These are phyloP conservation scores for Aureobasidium uvarum DNA, from an alignment of 2,329 filamentous ascomycete species.

Conservation along the genomic window DNA sequence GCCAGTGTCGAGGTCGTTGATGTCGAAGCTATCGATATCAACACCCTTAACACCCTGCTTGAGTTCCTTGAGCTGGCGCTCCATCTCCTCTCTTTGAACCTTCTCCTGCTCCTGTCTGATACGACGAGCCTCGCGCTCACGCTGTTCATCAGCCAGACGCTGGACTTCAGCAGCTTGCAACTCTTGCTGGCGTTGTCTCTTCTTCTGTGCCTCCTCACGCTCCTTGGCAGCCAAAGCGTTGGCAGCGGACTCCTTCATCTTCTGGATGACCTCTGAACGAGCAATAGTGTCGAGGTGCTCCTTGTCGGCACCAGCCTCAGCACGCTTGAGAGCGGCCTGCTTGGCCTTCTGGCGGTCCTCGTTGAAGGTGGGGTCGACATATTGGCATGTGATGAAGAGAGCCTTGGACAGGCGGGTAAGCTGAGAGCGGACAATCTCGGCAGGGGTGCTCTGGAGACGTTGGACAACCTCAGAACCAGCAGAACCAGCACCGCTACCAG, in stretches of 20 bases:
- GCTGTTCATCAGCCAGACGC: conserved; percentile 87
- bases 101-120: conserved; percentile 84
- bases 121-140: conserved; percentile 82
- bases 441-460: conserved; percentile 93
- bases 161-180: conserved; percentile 86
- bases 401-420: conserved; percentile 87
- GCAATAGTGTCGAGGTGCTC: conserved; percentile 84
- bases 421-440: conserved; percentile 95
- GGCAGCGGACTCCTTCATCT: conserved; percentile 94
- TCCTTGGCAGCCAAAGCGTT: conserved; percentile 84
- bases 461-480: conserved; percentile 89
- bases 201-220: conserved; percentile 86
- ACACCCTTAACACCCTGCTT: conserved; percentile 83
- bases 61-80: conserved; percentile 91
- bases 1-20: conserved; percentile 58
- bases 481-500: conserved; percentile 79
- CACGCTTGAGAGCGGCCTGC: conserved; percentile 74
- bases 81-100: conserved; percentile 54
- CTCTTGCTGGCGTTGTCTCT: conserved; percentile 81
- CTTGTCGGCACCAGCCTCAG: conserved; percentile 83
- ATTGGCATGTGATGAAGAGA: conserved; percentile 90
- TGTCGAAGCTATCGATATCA: conserved; percentile 84
- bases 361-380: conserved; percentile 88
- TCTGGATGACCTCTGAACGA: conserved; percentile 87
- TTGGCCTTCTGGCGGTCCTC: conserved; percentile 76